These are phyloP conservation scores for Sinapis alba DNA, from an alignment of 441 rosid species.

Conservation along the genomic window DNA sequence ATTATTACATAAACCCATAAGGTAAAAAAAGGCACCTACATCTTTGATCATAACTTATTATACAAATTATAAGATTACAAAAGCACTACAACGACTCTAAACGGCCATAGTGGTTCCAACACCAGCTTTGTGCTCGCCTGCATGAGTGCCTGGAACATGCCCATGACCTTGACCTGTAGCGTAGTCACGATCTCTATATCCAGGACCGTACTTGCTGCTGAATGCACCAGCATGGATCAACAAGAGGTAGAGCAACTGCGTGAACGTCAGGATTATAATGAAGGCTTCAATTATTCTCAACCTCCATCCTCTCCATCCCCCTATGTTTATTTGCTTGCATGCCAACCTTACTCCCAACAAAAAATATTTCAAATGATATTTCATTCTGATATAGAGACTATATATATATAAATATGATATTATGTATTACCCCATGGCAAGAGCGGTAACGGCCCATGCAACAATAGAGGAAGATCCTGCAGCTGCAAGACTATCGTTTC, in stretches of 20 bases:
- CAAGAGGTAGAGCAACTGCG: conserved; percentile 60
- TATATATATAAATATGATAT: too few species aligned
- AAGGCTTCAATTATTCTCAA: conserved; percentile 69
- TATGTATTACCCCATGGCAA: too few species aligned
- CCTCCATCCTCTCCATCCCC: conserved; percentile 90
- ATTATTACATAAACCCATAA: conserved; percentile 26
- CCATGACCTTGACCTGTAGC: conserved; percentile 41
- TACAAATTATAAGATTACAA: not conserved
- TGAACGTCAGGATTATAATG: conserved; percentile 65
- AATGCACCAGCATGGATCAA: conserved; percentile 72
- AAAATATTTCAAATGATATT: not conserved
- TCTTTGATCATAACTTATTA: not conserved
- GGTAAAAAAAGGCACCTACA: not conserved
- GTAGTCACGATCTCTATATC: conserved; percentile 59
- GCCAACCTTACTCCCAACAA: conserved; percentile 53
- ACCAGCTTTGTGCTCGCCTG: conserved; percentile 44
- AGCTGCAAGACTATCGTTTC: conserved; percentile 71
- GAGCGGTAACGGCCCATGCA: conserved; percentile 62
- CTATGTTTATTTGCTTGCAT: conserved; percentile 74
- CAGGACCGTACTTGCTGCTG: conserved; percentile 77
- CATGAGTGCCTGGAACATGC: conserved; percentile 37
- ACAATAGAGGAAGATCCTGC: conserved; percentile 65
- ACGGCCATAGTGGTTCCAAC: conserved; percentile 31
- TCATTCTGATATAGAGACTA: too few species aligned
- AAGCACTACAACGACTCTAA: conserved; percentile 8